A percentile compares a stretch with the other conserved stretches of the same genome.
phyloP scores from a whole-genome alignment of 805 yeast genomes.

The Maudiozyma barnettii region DNA sequence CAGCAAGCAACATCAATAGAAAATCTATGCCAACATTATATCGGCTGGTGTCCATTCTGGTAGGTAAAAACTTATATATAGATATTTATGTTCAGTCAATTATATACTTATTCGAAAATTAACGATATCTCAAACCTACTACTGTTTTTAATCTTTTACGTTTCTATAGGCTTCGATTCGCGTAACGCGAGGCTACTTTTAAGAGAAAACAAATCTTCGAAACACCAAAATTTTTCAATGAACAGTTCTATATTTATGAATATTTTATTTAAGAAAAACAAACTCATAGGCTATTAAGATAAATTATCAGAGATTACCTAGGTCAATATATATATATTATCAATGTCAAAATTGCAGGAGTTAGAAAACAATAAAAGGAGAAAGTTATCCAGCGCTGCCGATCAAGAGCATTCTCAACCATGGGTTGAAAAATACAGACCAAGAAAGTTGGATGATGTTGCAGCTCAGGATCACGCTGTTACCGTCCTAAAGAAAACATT shows the following conservation, averaged over 20 bases:
- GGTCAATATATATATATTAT: neutral
- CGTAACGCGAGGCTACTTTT: no score
- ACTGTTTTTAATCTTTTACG: no score
- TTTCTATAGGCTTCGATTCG: no score
- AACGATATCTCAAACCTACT: no score
- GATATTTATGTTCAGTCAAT: neutral
- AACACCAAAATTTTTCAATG: no score
- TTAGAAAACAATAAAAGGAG: constrained; percentile 25
- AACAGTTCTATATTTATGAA: no score
- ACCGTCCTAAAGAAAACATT: constrained; percentile 71
- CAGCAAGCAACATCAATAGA: constrained; percentile 96
- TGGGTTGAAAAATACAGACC: constrained; percentile 98
- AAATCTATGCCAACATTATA: constrained; percentile 89
- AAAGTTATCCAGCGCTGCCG: constrained; percentile 11
- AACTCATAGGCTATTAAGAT: no score
- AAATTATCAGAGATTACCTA: no score
- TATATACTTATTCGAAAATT: no score
- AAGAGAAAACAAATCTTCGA: no score
- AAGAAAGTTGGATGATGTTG: constrained; percentile 69
- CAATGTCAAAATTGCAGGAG: constrained; percentile 12
- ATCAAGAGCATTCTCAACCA: constrained; percentile 38
- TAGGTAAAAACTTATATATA: constrained; percentile 22
- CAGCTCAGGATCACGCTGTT: constrained; percentile 88
- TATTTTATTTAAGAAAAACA: no score
- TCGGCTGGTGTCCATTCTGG: constrained; percentile 99